Base-by-base conservation (phyloP, 441 rosid genomes). In the Isatis lusitanica region DNA sequence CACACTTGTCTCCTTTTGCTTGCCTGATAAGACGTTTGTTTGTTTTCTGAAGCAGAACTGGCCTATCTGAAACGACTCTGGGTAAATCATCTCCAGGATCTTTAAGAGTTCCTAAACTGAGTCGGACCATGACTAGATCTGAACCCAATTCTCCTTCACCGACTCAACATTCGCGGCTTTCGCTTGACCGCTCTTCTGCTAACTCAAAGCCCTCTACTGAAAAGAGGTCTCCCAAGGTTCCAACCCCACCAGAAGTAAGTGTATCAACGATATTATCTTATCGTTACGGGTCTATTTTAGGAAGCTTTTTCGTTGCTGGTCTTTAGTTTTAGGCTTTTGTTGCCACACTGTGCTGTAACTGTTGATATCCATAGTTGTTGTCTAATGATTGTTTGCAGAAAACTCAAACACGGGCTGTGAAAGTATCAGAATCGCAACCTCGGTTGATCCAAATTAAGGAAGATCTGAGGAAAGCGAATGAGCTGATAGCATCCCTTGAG, bases 381-480 rank as follows among this genome's bases (percentile, higher is more conserved):
- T 58, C 66, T 73, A 76, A 24, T 46, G 70, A 79, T 26, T 62
- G 38, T 66, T 74, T 68, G 80, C 85, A 92, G 98, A 94, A 84
- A 77, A 83, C 84, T 33, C 86, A 72, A 56, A 65, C 83, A 33
- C 78, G 88, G 64, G 28, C 65, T 50, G 76, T 60, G 53, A 94
- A 79, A 82, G 92, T 82, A 56, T 79, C 87, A 3, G 98, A 90
- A 51, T 47, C 85, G 9, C 97, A 87, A 76, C 72, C 86, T 35
- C 93, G 87, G 50, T 70, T 87, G 84, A 78, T 63, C 76, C 79
- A 57, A 50, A 71, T 83, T 10, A 92, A 89, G 88, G 97, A 92
- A 68, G 97, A 94, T 79, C 75, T 92, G 36, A 90, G 86, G 90
- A 90, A 83, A 77, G 91, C 97, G 0, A 92, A 87, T 74, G 93